These are phyloP conservation scores for Penicillium carneum DNA, from an alignment of 2,329 filamentous ascomycete genomes.

Conservation along the genomic window DNA sequence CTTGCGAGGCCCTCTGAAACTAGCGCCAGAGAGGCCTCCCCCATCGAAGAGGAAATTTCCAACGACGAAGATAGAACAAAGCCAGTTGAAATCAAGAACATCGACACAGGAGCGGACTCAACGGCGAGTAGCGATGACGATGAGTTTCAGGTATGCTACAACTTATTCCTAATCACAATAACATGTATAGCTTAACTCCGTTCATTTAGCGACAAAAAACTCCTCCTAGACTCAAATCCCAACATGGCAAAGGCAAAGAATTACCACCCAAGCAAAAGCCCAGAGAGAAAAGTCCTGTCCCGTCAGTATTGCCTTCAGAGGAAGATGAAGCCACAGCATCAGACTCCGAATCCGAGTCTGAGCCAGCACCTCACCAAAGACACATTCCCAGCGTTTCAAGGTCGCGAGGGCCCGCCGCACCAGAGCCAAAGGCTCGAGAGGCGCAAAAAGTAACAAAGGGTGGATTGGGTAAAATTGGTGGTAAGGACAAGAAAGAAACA, in stretches of 20 bases:
- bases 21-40: slow-evolving; percentile 10
- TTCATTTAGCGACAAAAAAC: slow-evolving; percentile 47
- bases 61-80: background rate
- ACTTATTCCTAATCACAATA: slow-evolving; percentile 7
- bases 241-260: slow-evolving; percentile 11
- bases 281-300: slow-evolving; percentile 20
- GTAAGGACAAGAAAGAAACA: slow-evolving; percentile 29
- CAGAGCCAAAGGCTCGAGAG: background rate
- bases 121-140: slow-evolving; percentile 43
- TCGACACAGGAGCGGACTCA: slow-evolving; percentile 31
- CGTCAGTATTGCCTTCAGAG: slow-evolving; percentile 18
- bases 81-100: background rate
- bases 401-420: background rate
- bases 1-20: slow-evolving; percentile 26
- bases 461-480: slow-evolving; percentile 27
- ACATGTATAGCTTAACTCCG: background rate
- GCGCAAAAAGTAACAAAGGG: slow-evolving; percentile 14
- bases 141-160: slow-evolving; percentile 48
- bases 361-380: slow-evolving; percentile 10
- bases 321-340: slow-evolving; percentile 30
- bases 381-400: slow-evolving; percentile 9
- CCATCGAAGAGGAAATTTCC: slow-evolving; percentile 12
- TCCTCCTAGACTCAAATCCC: slow-evolving; percentile 40
- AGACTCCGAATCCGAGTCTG: slow-evolving; percentile 28
- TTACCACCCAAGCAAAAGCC: slow-evolving; percentile 10